Evolutionary conservation across 2,329 filamentous ascomycete genomes (phyloP), one percentile per base, ranked within the genome.

Genomic region (Pseudocercospora musae): DNA sequence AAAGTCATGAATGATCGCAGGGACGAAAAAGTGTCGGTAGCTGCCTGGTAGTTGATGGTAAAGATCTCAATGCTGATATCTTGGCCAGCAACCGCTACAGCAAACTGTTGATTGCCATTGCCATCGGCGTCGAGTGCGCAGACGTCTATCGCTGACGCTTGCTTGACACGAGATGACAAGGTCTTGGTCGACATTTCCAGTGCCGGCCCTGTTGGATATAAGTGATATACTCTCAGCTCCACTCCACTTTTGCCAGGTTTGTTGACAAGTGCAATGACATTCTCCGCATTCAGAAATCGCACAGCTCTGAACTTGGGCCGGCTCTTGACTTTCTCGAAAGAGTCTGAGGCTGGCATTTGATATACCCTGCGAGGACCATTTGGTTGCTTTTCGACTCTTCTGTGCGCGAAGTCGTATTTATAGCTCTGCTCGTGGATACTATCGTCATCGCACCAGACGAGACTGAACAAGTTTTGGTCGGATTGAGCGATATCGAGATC

Each of bases 361-460:
- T 79, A 78, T 4, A 81, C 75, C 70, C 69, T 62, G 69, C 79
- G 67, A 77, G 78, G 62, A 62, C 79, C 71, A 79, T 82, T 68
- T 75, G 75, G 73, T 48, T 69, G 68, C 62, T 73, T 71, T 53
- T 75, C 67, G 10, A 67, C 68, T 60, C 77, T 78, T 58, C 74
- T 78, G 58, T 74, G 74, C 6, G 62, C 69, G 54, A 82, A 81
- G 62, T 82, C 80, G 46, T 82, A 80, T 20, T 79, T 77, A 53
- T 91, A 76, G 31, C 85, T 84, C 69, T 90, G 82, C 37, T 89
- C 78, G 76, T 87, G 89, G 54, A 98, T 82, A 68, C 92, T 87
- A 72, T 89, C 81, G 66, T 91, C 87, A 70, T 89, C 87, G 76
- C 90, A 93, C 76, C 92, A 97, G 2, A 88, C 88, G 58, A 97